These are phyloP conservation scores for Euphrasia confusa DNA, from an alignment of 257 asterid species.

Conservation along the genomic window DNA sequence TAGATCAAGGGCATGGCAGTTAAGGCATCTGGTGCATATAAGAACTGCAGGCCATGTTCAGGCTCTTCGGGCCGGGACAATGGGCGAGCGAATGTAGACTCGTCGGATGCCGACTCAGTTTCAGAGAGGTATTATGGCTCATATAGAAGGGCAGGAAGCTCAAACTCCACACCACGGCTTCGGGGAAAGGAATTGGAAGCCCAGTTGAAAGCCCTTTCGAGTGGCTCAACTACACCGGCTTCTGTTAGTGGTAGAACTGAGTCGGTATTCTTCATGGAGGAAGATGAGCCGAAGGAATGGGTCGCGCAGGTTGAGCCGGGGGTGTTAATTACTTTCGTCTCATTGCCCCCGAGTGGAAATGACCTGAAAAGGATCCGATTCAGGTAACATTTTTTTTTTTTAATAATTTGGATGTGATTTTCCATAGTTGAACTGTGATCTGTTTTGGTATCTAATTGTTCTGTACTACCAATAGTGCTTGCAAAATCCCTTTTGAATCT, in stretches of 20 bases:
- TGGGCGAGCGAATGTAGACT: constrained; percentile 37
- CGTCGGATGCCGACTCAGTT: constrained; percentile 58
- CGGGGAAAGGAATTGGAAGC: constrained; percentile 69
- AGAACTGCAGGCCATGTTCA: constrained; percentile 87
- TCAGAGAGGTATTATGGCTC: constrained; percentile 60
- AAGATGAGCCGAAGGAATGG: constrained; percentile 89
- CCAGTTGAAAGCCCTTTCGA: constrained; percentile 63
- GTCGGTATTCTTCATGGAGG: constrained; percentile 67
- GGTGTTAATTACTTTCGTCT: constrained; percentile 78
- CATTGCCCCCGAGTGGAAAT: constrained; percentile 83
- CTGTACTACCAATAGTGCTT: constrained; percentile 20
- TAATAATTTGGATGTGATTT: constrained; percentile 9
- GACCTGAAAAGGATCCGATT: constrained; percentile 86
- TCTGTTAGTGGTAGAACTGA: constrained; percentile 83
- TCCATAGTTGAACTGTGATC: constrained; percentile 15
- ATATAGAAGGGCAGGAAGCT: constrained; percentile 60
- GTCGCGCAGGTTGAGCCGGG: constrained; percentile 99
- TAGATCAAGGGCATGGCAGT: constrained; percentile 92
- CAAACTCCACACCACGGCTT: constrained; percentile 48
- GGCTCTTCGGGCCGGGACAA: constrained; percentile 45
- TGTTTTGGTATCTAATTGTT: constrained; percentile 23
- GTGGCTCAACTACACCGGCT: constrained; percentile 84
- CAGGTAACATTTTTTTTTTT: constrained; percentile 42
- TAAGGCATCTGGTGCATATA: constrained; percentile 95
- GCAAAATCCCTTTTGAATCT: constrained; percentile 27